These are phyloP conservation scores for Apiosordaria backusii DNA, from an alignment of 495 filamentous ascomycete species.

Conservation along the genomic window DNA sequence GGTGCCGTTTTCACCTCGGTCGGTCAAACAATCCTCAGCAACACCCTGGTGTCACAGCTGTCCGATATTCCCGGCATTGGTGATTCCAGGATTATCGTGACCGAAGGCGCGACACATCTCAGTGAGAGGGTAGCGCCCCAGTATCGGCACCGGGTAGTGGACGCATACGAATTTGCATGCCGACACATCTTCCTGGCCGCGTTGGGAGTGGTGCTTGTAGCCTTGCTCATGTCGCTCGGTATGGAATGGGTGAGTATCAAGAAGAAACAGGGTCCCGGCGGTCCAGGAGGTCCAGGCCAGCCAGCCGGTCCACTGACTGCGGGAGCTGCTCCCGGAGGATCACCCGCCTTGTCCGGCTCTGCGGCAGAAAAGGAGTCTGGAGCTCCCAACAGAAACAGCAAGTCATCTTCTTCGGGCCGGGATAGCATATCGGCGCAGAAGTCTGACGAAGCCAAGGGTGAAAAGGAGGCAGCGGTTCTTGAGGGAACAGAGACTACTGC, in stretches of 20 bases:
- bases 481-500: not conserved
- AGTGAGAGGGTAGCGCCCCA: slow-evolving; percentile 41
- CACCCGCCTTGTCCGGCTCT: not conserved
- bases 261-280: slow-evolving; percentile 29
- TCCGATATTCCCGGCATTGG: slow-evolving; percentile 41
- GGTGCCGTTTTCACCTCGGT: slow-evolving; percentile 64
- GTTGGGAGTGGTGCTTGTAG: slow-evolving; percentile 51
- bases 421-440: slow-evolving; percentile 5
- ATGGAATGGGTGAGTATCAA: slow-evolving; percentile 65
- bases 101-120: slow-evolving; percentile 57
- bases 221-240: slow-evolving; percentile 47
- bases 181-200: slow-evolving; percentile 50
- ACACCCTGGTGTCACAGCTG: slow-evolving; percentile 51
- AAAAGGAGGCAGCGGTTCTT: not conserved
- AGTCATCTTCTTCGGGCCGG: slow-evolving; percentile 1
- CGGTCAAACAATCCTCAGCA: slow-evolving; percentile 61
- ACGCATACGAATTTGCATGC: slow-evolving; percentile 58
- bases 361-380: slow-evolving; percentile 4
- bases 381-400: slow-evolving; percentile 1
- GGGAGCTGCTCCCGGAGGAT: not conserved
- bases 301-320: not conserved
- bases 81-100: slow-evolving; percentile 46
- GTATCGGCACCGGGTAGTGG: slow-evolving; percentile 40
- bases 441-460: not conserved
- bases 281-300: slow-evolving; percentile 8